Evolutionary conservation across 129 eudicot genomes (phyloP), one percentile per base, ranked within the genome.

Genomic region (Artemisia annua): DNA sequence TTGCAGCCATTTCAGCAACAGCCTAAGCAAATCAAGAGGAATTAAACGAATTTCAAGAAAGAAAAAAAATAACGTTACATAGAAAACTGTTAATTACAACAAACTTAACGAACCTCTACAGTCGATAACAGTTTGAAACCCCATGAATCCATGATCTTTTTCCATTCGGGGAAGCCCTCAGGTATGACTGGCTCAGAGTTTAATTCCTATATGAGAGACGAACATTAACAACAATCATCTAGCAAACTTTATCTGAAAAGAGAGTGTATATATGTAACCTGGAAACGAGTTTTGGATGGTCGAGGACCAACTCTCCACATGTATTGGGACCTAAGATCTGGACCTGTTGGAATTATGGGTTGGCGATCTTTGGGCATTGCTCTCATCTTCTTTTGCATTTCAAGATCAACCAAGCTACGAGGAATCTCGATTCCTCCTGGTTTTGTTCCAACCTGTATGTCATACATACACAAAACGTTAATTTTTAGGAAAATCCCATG

Each of bases 341-440:
- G 96, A 19, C 91, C 91, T 1, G 76, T 51, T 52, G 98, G 98
- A 64, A 83, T 82, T 5, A 66, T 28, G 0, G 96, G 91, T 28
- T 79, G 84, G 54, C 52, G 84, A 77, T 89, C 96, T 68, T 79
- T 64, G 13, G 96, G 96, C 88, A 92, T 57, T 72, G 85, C 83
- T 78, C 71, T 75, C 28, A 92, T 66, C 79, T 78, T 89, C 77
- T 85, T 83, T 74, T 83, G 86, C 86, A 92, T 92, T 67, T 87
- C 95, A 76, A 71, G 82, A 77, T 92, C 98, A 50, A 92, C 98
- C 78, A 92, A 74, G 72, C 96, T 92, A 48, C 96, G 86, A 0
- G 96, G 98, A 50, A 89, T 86, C 80, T 92, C 98, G 66, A 92
- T 88, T 75, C 98, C 98, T 85, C 87, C 98, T 14, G 95, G 98